A percentile compares a stretch with the other conserved stretches of the same genome.
Evolutionary conservation across 306 rosid genomes (phyloP).

Genomic region (Prunus persica): Prunus_persica_NCBIv2 NC_034009.1:37554001-37554500

Average conservation of each 20-base stretch:
- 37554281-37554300: conserved; percentile 92
- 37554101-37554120: not conserved
- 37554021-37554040: conserved; percentile 95
- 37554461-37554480: conserved; percentile 2
- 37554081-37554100: not conserved
- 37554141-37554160: conserved; percentile 14
- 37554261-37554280: conserved; percentile 87
- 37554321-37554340: conserved; percentile 19
- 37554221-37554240: conserved; percentile 89
- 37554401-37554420: not conserved
- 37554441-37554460: conserved; percentile 8
- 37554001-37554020: conserved; percentile 78
- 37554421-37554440: not conserved
- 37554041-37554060: conserved; percentile 10
- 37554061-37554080: not conserved
- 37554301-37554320: conserved; percentile 97
- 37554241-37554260: conserved; percentile 97
- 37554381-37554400: not conserved
- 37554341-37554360: not conserved
- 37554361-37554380: conserved; percentile 6
- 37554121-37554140: not conserved
- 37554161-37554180: conserved; percentile 87
- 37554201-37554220: conserved; percentile 93
- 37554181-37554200: conserved; percentile 99
- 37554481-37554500: conserved; percentile 80